Percentiles rank a stretch among this genome's conserved stretches.
These are phyloP conservation scores for Candida tropicalis DNA, from an alignment of 1,139 yeast genomes.

Conservation along the genomic window DNA sequence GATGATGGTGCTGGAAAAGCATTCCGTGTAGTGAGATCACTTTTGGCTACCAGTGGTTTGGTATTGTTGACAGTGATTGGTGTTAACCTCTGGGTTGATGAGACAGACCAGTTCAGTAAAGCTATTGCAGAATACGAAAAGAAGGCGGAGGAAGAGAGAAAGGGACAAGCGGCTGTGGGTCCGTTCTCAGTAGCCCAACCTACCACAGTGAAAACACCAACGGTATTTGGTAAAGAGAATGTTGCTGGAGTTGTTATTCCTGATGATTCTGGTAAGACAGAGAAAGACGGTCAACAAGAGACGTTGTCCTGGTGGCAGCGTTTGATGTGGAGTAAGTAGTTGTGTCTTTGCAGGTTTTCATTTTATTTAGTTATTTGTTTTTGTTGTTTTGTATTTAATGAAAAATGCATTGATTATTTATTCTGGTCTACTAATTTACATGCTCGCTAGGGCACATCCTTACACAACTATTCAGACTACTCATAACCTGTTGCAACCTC, in stretches of 20 bases:
- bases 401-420: too few species aligned
- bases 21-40: constrained; percentile 24
- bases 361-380: background rate
- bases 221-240: constrained; percentile 7
- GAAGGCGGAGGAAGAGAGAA: background rate
- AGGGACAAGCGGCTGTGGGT: constrained; percentile 1
- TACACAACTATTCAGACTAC: too few species aligned
- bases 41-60: constrained; percentile 39
- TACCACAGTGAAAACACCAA: background rate
- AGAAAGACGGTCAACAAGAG: background rate
- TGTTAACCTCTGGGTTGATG: constrained; percentile 28
- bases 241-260: background rate
- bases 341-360: background rate
- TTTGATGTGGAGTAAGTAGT: constrained; percentile 4
- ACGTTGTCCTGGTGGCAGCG: constrained; percentile 3
- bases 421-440: too few species aligned
- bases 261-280: background rate
- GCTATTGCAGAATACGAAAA: constrained; percentile 8
- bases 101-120: constrained; percentile 9
- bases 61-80: constrained; percentile 33
- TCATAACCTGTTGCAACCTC: background rate
- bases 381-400: background rate
- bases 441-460: too few species aligned
- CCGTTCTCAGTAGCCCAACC: constrained; percentile 6
- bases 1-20: constrained; percentile 13